phyloP scores from a whole-genome alignment of 2,329 filamentous ascomycete genomes.

The Aspergillus texensis region DNA sequence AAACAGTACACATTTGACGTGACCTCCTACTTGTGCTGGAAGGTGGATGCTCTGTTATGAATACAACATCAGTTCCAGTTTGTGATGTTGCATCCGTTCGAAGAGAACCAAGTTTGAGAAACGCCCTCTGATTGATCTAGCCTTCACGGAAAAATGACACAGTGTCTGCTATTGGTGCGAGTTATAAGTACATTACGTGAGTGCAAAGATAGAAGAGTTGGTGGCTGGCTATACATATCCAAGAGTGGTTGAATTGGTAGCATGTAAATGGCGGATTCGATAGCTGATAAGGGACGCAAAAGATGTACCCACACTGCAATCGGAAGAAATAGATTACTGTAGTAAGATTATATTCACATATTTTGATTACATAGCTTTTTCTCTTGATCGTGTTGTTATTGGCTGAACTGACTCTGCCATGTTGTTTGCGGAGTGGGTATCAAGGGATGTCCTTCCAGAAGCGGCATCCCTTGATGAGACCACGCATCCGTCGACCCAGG shows the following conservation, averaged over 20 bases:
- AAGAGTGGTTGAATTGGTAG: background rate
- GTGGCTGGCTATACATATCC: background rate
- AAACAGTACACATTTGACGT: background rate
- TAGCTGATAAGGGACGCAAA: background rate
- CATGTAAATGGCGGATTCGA: background rate
- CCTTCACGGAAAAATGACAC: background rate
- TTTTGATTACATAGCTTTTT: background rate
- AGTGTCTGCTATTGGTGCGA: background rate
- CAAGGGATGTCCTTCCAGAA: slow-evolving; percentile 1
- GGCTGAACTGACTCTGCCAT: background rate
- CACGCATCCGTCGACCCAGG: background rate
- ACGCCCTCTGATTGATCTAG: background rate
- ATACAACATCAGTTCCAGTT: background rate
- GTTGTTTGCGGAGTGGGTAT: slow-evolving; percentile 2
- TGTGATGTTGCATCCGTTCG: background rate
- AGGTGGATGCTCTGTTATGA: background rate
- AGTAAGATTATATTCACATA: background rate
- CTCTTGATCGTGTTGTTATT: background rate
- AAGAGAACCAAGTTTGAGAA: background rate
- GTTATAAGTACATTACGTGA: background rate
- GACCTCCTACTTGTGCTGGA: background rate
- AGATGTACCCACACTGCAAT: background rate
- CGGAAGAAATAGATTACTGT: background rate
- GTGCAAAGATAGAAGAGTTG: background rate
- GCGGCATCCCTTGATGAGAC: background rate